A percentile compares a stretch with the other conserved stretches of the same genome.
These are phyloP conservation scores for Chaetoceros muelleri DNA, from an alignment of 108 stramenopile species.

Conservation along the genomic window DNA sequence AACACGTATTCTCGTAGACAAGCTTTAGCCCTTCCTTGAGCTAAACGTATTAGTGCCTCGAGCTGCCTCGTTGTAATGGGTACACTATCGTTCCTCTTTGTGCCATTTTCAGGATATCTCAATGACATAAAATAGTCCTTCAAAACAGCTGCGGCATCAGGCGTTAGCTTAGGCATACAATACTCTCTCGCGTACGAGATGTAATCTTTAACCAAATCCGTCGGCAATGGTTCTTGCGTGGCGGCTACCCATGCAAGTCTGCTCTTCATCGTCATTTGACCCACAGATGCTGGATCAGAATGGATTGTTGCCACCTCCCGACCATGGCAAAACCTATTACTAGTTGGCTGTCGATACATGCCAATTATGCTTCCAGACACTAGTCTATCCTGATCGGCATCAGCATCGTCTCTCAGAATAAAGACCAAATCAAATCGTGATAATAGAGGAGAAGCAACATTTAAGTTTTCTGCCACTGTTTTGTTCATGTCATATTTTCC, in stretches of 20 bases:
- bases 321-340: background rate
- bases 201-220: constrained; percentile 87
- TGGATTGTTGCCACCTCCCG: background rate
- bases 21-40: constrained; percentile 93
- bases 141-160: constrained; percentile 72
- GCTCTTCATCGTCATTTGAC: constrained; percentile 15
- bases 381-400: constrained; percentile 80
- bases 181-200: constrained; percentile 92
- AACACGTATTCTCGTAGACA: constrained; percentile 87
- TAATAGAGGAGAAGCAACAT: constrained; percentile 89
- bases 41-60: constrained; percentile 87
- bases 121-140: constrained; percentile 87
- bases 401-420: constrained; percentile 87
- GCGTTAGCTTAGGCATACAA: constrained; percentile 84
- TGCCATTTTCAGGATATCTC: constrained; percentile 46
- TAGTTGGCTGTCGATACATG: constrained; percentile 32
- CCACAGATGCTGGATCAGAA: background rate
- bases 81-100: constrained; percentile 44
- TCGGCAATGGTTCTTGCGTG: constrained; percentile 66
- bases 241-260: constrained; percentile 70
- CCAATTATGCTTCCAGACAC: constrained; percentile 92
- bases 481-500: constrained; percentile 91
- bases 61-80: constrained; percentile 98
- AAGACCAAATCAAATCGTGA: constrained; percentile 97
- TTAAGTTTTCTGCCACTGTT: constrained; percentile 89